Evolutionary conservation across 768 basidiomycete genomes (phyloP).

Genomic region (Naematelia aurantialba): DNA sequence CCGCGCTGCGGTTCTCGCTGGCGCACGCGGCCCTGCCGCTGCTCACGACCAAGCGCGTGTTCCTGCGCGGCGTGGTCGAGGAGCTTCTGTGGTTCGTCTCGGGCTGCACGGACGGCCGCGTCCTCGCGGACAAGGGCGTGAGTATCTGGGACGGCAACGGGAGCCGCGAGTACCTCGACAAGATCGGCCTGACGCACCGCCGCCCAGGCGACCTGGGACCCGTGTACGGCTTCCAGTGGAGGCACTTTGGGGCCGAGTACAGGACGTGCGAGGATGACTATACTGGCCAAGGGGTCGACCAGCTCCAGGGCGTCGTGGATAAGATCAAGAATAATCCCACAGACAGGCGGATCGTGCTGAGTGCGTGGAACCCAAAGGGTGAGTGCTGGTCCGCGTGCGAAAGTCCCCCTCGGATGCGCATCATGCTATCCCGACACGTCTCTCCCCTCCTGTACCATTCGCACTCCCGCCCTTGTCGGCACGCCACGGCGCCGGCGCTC

Average conservation of each 20-base stretch:
- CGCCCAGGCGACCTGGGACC: slow-evolving; percentile 91
- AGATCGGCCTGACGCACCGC: slow-evolving; percentile 74
- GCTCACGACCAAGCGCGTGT: slow-evolving; percentile 92
- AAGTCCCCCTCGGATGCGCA: background rate
- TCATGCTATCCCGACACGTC: background rate
- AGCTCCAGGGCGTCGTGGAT: slow-evolving; percentile 77
- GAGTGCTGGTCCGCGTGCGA: too few relatives aligned
- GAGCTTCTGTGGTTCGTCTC: slow-evolving; percentile 92
- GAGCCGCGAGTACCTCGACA: slow-evolving; percentile 77
- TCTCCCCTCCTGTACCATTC: background rate
- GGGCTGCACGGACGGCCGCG: slow-evolving; percentile 74
- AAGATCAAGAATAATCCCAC: slow-evolving; percentile 93
- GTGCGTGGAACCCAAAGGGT: slow-evolving; percentile 99
- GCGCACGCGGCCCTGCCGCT: slow-evolving; percentile 67
- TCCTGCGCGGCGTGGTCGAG: slow-evolving; percentile 82
- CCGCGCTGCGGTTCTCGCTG: slow-evolving; percentile 82
- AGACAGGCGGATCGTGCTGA: slow-evolving; percentile 87
- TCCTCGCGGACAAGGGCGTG: slow-evolving; percentile 74
- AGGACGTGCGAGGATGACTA: slow-evolving; percentile 56
- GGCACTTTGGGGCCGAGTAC: slow-evolving; percentile 87
- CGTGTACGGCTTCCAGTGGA: slow-evolving; percentile 96
- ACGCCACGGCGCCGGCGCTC: too few relatives aligned
- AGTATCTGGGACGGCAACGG: slow-evolving; percentile 99
- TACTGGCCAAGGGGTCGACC: slow-evolving; percentile 81
- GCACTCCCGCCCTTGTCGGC: too few relatives aligned